Evolutionary conservation across 2,329 filamentous ascomycete genomes (phyloP).

Genomic region (Trichoderma aggressivum): DNA sequence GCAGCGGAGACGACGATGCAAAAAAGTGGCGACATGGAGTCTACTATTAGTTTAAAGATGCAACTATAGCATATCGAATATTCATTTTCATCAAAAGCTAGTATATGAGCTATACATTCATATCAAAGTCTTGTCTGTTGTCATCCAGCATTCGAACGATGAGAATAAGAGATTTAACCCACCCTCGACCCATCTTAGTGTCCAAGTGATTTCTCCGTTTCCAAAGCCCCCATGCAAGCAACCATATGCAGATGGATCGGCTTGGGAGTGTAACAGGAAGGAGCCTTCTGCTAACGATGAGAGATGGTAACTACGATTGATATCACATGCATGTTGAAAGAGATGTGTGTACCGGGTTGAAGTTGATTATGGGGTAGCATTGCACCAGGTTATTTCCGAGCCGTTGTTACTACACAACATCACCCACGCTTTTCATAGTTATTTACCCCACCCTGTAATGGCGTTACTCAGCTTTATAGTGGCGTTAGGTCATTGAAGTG

Average conservation of each 20-base stretch:
- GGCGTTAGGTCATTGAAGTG: neutral
- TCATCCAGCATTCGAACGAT: neutral
- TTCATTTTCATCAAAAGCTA: neutral
- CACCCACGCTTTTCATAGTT: neutral
- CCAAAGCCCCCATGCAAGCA: neutral
- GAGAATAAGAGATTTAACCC: neutral
- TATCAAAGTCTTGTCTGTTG: neutral
- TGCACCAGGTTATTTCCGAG: neutral
- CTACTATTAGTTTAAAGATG: neutral
- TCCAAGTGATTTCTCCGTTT: neutral
- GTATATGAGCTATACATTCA: neutral
- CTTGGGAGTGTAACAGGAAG: neutral
- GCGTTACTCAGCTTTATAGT: neutral
- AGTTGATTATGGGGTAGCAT: slow-evolving; percentile 2
- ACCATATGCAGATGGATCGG: neutral
- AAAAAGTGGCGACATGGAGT: neutral
- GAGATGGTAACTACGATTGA: neutral
- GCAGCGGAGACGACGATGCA: neutral
- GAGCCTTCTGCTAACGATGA: neutral
- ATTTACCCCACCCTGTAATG: neutral
- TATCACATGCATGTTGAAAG: neutral
- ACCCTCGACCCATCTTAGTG: neutral
- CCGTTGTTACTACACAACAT: neutral
- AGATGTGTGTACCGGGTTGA: neutral
- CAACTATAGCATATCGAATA: neutral